Conservation (phyloP, 2,329 filamentous ascomycete species). For the Colletotrichum camelliae region DNA sequence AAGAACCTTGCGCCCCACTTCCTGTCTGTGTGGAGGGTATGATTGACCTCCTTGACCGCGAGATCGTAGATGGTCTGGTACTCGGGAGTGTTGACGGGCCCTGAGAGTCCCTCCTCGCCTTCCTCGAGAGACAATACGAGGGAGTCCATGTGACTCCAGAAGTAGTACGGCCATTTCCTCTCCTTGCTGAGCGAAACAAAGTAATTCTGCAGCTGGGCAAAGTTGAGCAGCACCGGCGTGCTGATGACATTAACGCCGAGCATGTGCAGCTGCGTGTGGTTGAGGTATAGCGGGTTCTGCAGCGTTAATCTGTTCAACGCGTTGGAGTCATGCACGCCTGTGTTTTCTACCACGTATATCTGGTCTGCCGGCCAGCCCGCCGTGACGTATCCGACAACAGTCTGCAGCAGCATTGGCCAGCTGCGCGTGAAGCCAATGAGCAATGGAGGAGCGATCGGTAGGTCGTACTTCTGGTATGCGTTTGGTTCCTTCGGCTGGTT, state of each 20-base stretch:
- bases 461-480: conserved; percentile 42
- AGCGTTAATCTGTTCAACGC: conserved; percentile 48
- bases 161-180: conserved; percentile 53
- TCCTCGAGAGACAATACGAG: conserved; percentile 46
- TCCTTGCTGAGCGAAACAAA: conserved; percentile 51
- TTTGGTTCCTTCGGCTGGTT: conserved; percentile 40
- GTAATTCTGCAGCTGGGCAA: conserved; percentile 62
- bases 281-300: conserved; percentile 62
- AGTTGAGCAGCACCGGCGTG: conserved; percentile 57
- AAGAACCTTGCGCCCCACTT: conserved; percentile 61
- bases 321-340: conserved; percentile 60
- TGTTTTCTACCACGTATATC: conserved; percentile 66
- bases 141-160: conserved; percentile 63
- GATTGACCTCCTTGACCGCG: conserved; percentile 38
- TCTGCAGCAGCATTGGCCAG: conserved; percentile 60
- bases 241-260: conserved; percentile 58
- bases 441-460: conserved; percentile 51
- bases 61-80: conserved; percentile 49
- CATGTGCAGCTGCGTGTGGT: conserved; percentile 52
- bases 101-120: conserved; percentile 28
- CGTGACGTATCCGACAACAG: conserved; percentile 61
- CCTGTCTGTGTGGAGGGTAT: conserved; percentile 33
- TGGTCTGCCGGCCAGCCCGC: conserved; percentile 63
- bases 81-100: conserved; percentile 34
- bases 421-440: conserved; percentile 64